These are phyloP conservation scores for Phytophthora meadii DNA, from an alignment of 352 stramenopile species.

Conservation along the genomic window DNA sequence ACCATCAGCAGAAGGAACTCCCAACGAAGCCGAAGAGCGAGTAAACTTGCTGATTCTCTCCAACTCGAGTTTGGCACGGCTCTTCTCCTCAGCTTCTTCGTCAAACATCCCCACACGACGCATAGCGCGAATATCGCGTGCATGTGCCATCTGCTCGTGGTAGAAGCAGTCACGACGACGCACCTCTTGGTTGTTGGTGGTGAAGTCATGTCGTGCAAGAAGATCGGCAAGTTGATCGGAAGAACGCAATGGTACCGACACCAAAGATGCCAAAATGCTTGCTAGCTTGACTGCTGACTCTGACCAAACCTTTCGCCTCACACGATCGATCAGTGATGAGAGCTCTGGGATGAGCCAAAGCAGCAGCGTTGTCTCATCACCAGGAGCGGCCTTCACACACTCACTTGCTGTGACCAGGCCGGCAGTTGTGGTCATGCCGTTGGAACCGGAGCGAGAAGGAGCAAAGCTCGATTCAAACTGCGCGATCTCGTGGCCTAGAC, in stretches of 20 bases:
- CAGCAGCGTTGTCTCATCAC: conserved; percentile 80
- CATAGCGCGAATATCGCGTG: conserved; percentile 70
- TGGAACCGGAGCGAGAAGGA: conserved; percentile 53
- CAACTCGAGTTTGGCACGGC: conserved; percentile 65
- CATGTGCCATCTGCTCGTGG: conserved; percentile 85
- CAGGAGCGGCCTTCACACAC: conserved; percentile 65
- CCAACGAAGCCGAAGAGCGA: conserved; percentile 42
- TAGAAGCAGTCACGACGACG: conserved; percentile 82
- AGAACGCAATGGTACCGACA: conserved; percentile 68
- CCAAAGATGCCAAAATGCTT: conserved; percentile 68
- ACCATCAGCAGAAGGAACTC: conserved; percentile 34
- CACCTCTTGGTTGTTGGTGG: conserved; percentile 77
- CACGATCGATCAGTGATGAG: conserved; percentile 65
- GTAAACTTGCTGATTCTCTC: conserved; percentile 75
- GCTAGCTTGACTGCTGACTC: conserved; percentile 76
- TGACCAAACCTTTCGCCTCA: conserved; percentile 73
- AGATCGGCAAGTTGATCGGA: conserved; percentile 68
- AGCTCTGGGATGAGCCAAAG: conserved; percentile 84
- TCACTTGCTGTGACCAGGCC: conserved; percentile 62
- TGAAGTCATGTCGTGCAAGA: conserved; percentile 69
- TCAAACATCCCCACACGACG: conserved; percentile 62
- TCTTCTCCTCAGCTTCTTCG: conserved; percentile 71
- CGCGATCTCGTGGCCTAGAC: conserved; percentile 69
- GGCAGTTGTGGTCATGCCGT: conserved; percentile 46
- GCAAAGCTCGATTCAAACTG: conserved; percentile 83